Base-by-base conservation (phyloP, 1,284 basidiomycete species). In the Trametes polyzona region DNA sequence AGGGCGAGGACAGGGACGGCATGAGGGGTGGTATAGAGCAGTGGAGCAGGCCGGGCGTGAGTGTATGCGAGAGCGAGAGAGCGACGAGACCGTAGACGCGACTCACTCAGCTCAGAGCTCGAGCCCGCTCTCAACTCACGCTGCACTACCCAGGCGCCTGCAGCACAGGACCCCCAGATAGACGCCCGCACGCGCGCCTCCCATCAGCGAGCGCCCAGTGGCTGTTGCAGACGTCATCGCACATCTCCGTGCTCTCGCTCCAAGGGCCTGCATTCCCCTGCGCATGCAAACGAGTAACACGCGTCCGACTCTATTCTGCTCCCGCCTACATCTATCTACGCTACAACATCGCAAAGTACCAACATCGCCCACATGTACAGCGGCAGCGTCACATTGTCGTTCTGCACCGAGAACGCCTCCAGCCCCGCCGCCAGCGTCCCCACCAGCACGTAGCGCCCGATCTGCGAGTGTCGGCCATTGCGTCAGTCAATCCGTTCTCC, bases 351-450 rank as follows among this genome's bases (percentile, higher is more conserved):
- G 47, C 75, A 78, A 41, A 89, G 72, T 41, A 83, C 84, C 42
- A 90, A 73, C 78, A 88, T 79, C 71, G 86, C 87, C 93, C 93
- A 96, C 76, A 93, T 87, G 71, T 90, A 96, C 73, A 96, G 75
- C 21, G 94, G 94, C 58, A 96, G 75, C 30, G 93, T 93, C 63
- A 98, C 78, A 72, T 98, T 98, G 74, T 98, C 95, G 73, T 98
- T 97, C 74, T 98, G 95, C 68, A 89, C 87, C 19, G 91, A 93
- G 54, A 95, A 75, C 16, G 93, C 95, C 74, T 98, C 95, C 63
- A 97, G 79, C 49, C 92, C 71, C 2, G 87, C 86, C 1, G 88
- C 81, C 52, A 92, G 71, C 14, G 74, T 73, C 19, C 87, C 82
- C n/a, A 88, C 83, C 41, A 74, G 69, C 33, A 76, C 74, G 70